Conservation (phyloP, 2,329 filamentous ascomycete genomes). For the Ambrosiella beaveri region DNA sequence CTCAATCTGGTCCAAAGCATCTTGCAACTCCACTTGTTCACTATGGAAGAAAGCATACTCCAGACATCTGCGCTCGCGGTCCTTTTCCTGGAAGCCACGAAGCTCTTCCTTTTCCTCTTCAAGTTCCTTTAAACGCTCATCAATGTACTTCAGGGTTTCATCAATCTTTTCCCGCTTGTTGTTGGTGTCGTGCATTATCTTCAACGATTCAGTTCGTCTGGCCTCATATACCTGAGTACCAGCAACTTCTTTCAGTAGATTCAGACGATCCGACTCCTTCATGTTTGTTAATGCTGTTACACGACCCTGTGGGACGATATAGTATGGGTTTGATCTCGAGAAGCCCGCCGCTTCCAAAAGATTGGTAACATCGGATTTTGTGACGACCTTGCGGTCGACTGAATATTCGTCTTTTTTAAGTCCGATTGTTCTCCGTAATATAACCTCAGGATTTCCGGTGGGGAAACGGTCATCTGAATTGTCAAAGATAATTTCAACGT, state of each 20-base stretch:
- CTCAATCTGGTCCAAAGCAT: constrained; percentile 67
- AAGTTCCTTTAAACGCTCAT: constrained; percentile 70
- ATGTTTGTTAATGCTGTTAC: constrained; percentile 95
- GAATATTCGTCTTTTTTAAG: constrained; percentile 98
- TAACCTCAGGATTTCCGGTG: constrained; percentile 77
- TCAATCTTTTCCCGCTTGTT: constrained; percentile 92
- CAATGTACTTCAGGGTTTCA: constrained; percentile 78
- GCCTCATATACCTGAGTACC: constrained; percentile 95
- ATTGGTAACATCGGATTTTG: constrained; percentile 86
- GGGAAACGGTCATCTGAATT: constrained; percentile 92
- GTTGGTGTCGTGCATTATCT: constrained; percentile 93
- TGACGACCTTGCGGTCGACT: constrained; percentile 89
- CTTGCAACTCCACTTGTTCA: constrained; percentile 64
- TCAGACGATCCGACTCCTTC: constrained; percentile 85
- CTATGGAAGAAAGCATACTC: constrained; percentile 90
- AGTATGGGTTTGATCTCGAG: constrained; percentile 94
- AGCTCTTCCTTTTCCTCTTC: constrained; percentile 97
- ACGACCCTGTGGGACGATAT: constrained; percentile 94
- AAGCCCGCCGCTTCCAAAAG: constrained; percentile 91
- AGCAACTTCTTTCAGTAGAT: constrained; percentile 89
- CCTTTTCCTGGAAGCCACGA: constrained; percentile 84
- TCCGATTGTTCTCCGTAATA: constrained; percentile 84
- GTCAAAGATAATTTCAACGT: constrained; percentile 97
- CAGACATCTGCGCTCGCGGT: constrained; percentile 75
- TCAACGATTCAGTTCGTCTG: constrained; percentile 74